phyloP scores from a whole-genome alignment of 805 yeast species.

The Wickerhamiella slavikovae region DNA sequence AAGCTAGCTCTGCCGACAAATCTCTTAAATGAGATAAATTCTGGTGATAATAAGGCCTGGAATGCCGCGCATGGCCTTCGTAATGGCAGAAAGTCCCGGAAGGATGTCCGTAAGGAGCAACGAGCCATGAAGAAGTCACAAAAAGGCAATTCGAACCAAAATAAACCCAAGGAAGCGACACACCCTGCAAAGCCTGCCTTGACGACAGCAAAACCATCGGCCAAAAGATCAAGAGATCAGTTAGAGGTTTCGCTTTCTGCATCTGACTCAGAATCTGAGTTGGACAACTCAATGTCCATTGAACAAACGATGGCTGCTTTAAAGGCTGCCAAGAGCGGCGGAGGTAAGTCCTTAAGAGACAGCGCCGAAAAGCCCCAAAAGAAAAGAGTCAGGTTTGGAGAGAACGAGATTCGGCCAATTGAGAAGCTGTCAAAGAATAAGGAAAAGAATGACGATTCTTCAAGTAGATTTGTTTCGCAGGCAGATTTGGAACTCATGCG shows the following conservation, averaged over 20 bases:
- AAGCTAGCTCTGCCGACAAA: constrained; percentile 7
- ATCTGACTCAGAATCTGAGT: constrained; percentile 7
- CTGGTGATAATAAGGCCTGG: constrained; percentile 8
- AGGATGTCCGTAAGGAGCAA: constrained; percentile 9
- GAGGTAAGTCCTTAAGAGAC: constrained; percentile 1
- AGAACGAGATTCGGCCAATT: too few relatives aligned
- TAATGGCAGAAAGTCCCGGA: constrained; percentile 7
- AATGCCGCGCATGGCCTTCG: constrained; percentile 8
- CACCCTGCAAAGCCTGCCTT: background rate
- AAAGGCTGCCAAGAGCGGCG: constrained; percentile 9
- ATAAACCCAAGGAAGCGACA: background rate
- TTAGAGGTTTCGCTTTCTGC: background rate
- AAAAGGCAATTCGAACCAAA: background rate
- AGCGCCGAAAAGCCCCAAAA: background rate
- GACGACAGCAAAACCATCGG: background rate
- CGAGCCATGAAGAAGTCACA: background rate
- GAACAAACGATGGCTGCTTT: constrained; percentile 16
- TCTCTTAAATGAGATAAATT: constrained; percentile 6
- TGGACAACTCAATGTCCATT: constrained; percentile 9
- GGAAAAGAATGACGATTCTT: background rate
- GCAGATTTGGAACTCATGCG: background rate
- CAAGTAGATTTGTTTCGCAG: background rate
- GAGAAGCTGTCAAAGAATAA: background rate
- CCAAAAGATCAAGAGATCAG: background rate
- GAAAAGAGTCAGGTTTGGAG: too few relatives aligned